A percentile compares a stretch with the other conserved stretches of the same genome.
Evolutionary conservation across 2,329 filamentous ascomycete genomes (phyloP).

Genomic region (Laburnicola sp.): DNA sequence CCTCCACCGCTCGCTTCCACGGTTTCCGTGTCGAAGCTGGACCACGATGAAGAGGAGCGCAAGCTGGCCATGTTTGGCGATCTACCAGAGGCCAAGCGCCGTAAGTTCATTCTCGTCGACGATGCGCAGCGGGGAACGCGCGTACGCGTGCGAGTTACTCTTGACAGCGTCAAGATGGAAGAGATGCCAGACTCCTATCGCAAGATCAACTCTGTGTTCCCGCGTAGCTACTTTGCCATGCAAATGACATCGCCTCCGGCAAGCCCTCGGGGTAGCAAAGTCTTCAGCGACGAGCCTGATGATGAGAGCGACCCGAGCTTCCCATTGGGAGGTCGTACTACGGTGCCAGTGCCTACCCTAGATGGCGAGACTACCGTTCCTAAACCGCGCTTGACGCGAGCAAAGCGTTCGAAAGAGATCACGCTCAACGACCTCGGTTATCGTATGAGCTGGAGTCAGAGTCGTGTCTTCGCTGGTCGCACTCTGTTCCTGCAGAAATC

Average conservation of each 20-base stretch:
- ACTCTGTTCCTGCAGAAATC: constrained; percentile 89
- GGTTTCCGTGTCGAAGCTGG: constrained; percentile 51
- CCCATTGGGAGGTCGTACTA: constrained; percentile 50
- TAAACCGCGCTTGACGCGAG: constrained; percentile 72
- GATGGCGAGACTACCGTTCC: constrained; percentile 77
- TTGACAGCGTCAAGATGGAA: constrained; percentile 91
- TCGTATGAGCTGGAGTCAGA: constrained; percentile 95
- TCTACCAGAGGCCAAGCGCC: constrained; percentile 84
- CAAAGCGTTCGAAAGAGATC: constrained; percentile 77
- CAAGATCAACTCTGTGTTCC: constrained; percentile 85
- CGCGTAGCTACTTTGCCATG: constrained; percentile 86
- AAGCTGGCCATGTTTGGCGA: constrained; percentile 80
- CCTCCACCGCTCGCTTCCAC: constrained; percentile 48
- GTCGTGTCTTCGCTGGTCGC: constrained; percentile 82
- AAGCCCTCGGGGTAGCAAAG: constrained; percentile 71
- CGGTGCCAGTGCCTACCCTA: constrained; percentile 53
- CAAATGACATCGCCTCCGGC: constrained; percentile 89
- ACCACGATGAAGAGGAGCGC: constrained; percentile 60
- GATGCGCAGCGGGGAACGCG: constrained; percentile 75
- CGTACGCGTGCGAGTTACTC: constrained; percentile 84
- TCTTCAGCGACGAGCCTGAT: constrained; percentile 67
- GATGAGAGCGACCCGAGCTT: constrained; percentile 50
- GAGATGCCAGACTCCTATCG: constrained; percentile 97
- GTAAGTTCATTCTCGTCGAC: constrained; percentile 96
- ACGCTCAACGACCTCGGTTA: constrained; percentile 90